Evolutionary conservation across 192 early-diverging fungal genomes (phyloP).

Genomic region (Coemansia pectinata): DNA sequence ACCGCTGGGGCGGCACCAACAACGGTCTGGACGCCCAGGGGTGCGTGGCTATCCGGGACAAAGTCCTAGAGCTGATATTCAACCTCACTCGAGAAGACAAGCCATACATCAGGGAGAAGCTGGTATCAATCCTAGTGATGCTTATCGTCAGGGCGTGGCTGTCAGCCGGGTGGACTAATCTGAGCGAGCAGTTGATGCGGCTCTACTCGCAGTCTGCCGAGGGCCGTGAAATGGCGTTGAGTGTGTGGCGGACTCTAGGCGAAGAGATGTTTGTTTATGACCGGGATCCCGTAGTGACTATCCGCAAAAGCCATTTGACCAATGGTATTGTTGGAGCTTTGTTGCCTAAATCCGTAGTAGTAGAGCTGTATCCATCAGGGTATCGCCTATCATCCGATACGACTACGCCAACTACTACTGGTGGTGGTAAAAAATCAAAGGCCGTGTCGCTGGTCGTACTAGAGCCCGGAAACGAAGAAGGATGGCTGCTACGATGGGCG

Average conservation of each 20-base stretch:
- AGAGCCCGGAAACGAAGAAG: conserved; percentile 44
- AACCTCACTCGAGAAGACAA: neutral
- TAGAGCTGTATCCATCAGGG: conserved; percentile 38
- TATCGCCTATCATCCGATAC: conserved; percentile 34
- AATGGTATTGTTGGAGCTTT: conserved; percentile 43
- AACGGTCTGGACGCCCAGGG: neutral
- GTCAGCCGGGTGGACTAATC: conserved; percentile 27
- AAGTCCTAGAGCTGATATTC: conserved; percentile 22
- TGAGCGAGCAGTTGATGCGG: conserved; percentile 34
- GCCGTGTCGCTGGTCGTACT: conserved; percentile 19
- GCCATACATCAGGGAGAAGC: conserved; percentile 42
- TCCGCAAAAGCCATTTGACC: conserved; percentile 42
- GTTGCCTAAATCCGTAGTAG: conserved; percentile 24
- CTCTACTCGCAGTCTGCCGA: conserved; percentile 14
- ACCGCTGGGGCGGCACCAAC: conserved; percentile 10
- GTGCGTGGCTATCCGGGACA: conserved; percentile 12
- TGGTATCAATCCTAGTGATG: conserved; percentile 36
- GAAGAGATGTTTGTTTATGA: conserved; percentile 53
- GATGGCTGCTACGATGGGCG: conserved; percentile 42
- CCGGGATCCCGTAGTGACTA: conserved; percentile 30
- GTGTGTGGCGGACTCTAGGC: conserved; percentile 48
- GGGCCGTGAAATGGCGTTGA: conserved; percentile 28
- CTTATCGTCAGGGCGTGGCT: conserved; percentile 40
- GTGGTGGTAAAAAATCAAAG: conserved; percentile 9
- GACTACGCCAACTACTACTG: neutral